Base-by-base conservation (phyloP, 352 stramenopile species). In the Pythium insidiosum region DNA sequence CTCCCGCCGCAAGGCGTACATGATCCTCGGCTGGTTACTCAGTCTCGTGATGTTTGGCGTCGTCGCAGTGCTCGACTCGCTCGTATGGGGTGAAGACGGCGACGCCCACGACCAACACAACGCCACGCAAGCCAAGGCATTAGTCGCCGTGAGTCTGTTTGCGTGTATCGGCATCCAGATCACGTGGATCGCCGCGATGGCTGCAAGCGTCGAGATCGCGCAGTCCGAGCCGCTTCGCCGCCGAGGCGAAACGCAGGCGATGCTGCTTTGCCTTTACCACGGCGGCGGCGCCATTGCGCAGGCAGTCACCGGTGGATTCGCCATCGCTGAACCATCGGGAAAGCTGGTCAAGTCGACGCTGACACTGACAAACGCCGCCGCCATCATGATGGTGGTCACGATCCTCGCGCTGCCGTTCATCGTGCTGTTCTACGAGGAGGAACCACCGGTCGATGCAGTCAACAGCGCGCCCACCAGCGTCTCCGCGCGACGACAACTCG, bases 1-100 rank as follows among this genome's bases (percentile, higher is more conserved):
- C 3, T 80, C 66, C 44, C 80, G 66, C 12, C 61, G 79, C 19
- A 90, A 88, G 51, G 52, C 75, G 15, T 94, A 93, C 57, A 88
- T 93, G 53, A 54, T 84, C 3, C 37, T 79, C 9, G 82, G 82
- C 21, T 69, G 54, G 54, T 13, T 44, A 3, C 10, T 63, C n/a
- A 47, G 13, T 6, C 18, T 47, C 15, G 12, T 31, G 18, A 51
- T 53, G 29, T 57, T 23, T 28, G 11, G 21, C 16, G 22, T 28
- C 22, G 24, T 34, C 24, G 26, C 20, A 1, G 5, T 33, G 9
- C 6, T 46, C 36, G 39, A 56, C 37, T 37, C 36, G 16, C 25
- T 35, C 7, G 16, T 34, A 16, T 19, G 18, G 33, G 12, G 31
- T 28, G 15, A 35, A 7, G n/a, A 19, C 19, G 13, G 33, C 34